Conservation (phyloP, 176 grass and related monocot genomes). For the Musa acuminata region DNA sequence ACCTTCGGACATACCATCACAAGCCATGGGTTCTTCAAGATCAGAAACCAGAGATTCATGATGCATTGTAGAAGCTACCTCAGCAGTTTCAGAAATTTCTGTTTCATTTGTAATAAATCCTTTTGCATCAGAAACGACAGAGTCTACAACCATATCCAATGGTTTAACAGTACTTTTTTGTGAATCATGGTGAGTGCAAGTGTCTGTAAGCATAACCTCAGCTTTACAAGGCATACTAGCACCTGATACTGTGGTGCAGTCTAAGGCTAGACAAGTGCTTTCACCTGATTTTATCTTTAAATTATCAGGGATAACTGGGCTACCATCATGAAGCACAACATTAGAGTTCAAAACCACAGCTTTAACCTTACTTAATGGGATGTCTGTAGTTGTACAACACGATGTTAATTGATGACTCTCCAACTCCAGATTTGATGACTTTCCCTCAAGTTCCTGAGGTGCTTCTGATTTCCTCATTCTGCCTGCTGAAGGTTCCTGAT, state of each 20-base stretch:
- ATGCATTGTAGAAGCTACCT: background rate
- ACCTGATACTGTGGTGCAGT: background rate
- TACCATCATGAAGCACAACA: background rate
- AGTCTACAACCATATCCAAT: background rate
- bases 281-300: background rate
- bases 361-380: background rate
- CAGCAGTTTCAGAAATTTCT: background rate
- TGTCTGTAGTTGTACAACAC: background rate
- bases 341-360: background rate
- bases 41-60: background rate
- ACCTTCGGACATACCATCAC: constrained; percentile 32
- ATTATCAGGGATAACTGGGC: background rate
- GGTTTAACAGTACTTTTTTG: background rate
- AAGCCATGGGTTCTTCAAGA: constrained; percentile 2
- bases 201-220: background rate
- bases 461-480: too few relatives aligned
- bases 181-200: too few relatives aligned
- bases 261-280: background rate
- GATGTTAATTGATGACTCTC: background rate
- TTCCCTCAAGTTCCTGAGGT: background rate
- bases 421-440: background rate
- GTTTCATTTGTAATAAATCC: background rate
- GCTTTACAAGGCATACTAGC: background rate
- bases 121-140: background rate
- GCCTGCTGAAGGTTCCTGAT: too few relatives aligned